A percentile compares a stretch with the other conserved stretches of the same genome.
phyloP scores from a whole-genome alignment of 345 rosid genomes.

The Trapa incisa region DNA sequence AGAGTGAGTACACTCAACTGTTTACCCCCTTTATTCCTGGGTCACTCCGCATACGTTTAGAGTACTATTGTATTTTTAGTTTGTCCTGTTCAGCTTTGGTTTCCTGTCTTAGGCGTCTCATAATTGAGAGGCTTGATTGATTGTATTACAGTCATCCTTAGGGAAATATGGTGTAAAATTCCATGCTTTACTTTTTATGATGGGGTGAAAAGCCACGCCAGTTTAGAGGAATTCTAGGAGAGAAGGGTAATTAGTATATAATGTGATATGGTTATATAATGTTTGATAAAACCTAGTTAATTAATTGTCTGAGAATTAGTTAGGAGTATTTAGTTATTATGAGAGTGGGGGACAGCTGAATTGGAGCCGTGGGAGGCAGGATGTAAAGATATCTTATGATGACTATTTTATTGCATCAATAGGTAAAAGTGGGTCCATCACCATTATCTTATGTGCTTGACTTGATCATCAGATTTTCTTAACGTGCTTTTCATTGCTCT shows the following conservation, averaged over 20 bases:
- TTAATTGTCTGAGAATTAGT: no score
- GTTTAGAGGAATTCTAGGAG: background rate
- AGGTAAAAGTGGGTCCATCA: no score
- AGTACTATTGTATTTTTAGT: background rate
- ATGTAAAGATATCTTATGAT: background rate
- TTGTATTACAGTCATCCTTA: background rate
- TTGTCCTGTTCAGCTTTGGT: no score
- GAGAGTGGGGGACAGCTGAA: no score
- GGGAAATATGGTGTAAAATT: background rate
- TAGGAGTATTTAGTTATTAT: no score
- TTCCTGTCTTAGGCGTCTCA: no score
- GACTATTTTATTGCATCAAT: background rate
- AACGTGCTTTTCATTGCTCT: no score
- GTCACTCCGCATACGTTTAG: no score
- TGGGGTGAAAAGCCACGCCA: no score
- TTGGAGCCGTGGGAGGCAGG: background rate
- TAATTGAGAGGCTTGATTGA: background rate
- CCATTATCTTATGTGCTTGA: background rate
- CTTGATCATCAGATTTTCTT: background rate
- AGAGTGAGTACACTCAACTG: slow-evolving; percentile 33
- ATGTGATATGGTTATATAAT: background rate
- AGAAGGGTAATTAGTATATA: background rate
- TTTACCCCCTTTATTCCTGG: background rate
- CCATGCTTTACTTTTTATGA: background rate
- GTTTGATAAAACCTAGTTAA: background rate